These are phyloP conservation scores for Mycena epipterygia DNA, from an alignment of 768 basidiomycete species.

Conservation along the genomic window DNA sequence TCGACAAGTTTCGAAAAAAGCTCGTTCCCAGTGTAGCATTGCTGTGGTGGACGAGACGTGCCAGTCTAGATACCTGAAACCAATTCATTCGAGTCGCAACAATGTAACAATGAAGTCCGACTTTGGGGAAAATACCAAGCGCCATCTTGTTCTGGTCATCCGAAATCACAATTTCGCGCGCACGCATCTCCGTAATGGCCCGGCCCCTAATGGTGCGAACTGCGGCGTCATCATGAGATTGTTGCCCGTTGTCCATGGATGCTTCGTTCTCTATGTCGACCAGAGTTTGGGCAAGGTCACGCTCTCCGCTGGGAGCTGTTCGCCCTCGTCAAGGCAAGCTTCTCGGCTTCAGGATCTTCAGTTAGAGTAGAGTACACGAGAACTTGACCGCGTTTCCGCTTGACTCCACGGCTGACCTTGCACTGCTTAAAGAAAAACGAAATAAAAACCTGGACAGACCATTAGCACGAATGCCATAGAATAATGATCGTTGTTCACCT, in stretches of 20 bases:
- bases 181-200: slow-evolving; percentile 25
- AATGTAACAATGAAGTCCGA: slow-evolving; percentile 4
- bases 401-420: not conserved
- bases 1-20: not conserved
- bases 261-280: slow-evolving; percentile 16
- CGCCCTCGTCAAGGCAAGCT: not conserved
- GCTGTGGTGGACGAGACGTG: not conserved
- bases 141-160: slow-evolving; percentile 28
- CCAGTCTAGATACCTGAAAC: not conserved
- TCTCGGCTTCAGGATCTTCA: not conserved
- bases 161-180: slow-evolving; percentile 8
- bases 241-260: slow-evolving; percentile 34
- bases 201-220: slow-evolving; percentile 17
- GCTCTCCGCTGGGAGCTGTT: slow-evolving; percentile 4
- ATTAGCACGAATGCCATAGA: not conserved
- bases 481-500: slow-evolving; percentile 39
- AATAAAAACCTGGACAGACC: slow-evolving; percentile 38
- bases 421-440: slow-evolving; percentile 45
- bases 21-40: not conserved
- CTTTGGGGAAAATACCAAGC: slow-evolving; percentile 39
- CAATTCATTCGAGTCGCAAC: not conserved
- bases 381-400: not conserved
- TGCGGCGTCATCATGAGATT: slow-evolving; percentile 37
- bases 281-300: not conserved
- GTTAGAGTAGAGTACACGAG: not conserved